Conservation (phyloP, 306 rosid genomes). For the Dalbergia oliveri region DNA sequence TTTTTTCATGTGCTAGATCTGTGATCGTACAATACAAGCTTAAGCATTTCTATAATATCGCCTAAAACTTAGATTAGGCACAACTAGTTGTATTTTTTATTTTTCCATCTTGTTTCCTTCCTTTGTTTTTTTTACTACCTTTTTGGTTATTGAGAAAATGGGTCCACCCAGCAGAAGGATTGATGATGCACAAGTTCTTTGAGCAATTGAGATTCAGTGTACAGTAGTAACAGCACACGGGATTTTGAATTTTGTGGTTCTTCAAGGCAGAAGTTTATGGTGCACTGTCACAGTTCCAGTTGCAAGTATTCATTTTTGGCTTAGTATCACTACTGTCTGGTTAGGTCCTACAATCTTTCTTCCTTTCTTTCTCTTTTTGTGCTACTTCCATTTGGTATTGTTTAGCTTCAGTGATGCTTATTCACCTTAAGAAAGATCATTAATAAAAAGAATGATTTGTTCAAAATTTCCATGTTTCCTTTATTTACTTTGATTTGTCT, state of each 20-base stretch:
- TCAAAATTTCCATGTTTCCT: conserved; percentile 25
- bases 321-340: not conserved
- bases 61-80: not conserved
- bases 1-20: conserved; percentile 48
- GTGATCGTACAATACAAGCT: conserved; percentile 31
- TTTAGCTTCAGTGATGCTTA: not conserved
- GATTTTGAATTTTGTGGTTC: conserved; percentile 27
- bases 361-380: conserved; percentile 1
- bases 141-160: conserved; percentile 52
- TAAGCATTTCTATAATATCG: conserved; percentile 10
- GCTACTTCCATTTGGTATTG: conserved; percentile 20
- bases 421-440: conserved; percentile 10
- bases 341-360: conserved; percentile 10
- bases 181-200: not conserved
- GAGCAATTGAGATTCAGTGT: too few relatives aligned
- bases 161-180: conserved; percentile 9
- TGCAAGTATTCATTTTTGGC: not conserved
- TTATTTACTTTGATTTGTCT: not conserved
- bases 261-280: conserved; percentile 46
- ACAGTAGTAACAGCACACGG: not conserved
- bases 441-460: conserved; percentile 8
- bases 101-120: not conserved
- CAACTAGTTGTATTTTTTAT: conserved; percentile 29
- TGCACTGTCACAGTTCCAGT: conserved; percentile 14
- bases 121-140: conserved; percentile 22